Evolutionary conservation across 208 protist species (phyloP), one percentile per base, ranked within the genome.

Genomic region (Leishmania guyanensis): DNA sequence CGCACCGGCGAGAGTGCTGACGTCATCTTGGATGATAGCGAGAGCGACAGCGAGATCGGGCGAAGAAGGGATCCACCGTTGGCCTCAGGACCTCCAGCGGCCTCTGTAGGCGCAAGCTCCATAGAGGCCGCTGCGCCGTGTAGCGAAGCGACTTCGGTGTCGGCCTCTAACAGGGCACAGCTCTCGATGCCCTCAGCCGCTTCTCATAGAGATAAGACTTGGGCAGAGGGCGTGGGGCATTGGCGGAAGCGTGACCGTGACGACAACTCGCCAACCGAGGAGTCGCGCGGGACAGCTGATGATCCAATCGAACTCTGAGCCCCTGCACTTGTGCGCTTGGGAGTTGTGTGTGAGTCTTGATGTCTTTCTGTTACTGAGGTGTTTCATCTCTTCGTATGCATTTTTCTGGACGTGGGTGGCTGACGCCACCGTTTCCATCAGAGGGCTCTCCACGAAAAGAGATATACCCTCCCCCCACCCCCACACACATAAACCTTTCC

Each of bases 281-380:
- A 78, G 56, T 51, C 20, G 58, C 72, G 76, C 43, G 81, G 92
- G 16, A 93, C 89, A 8, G 87, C 89, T 39, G 90, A 94, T 48
- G 85, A 89, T 74, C 92, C 92, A 1, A 95, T 95, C 82, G 92
- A 94, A 73, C 86, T 95, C 17, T 94, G 70, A 89, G 43, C 10
- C 26, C 73, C 43, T 64, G 53, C 81, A 43, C 66, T 70, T 16
- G 48, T 75, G 62, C 36, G n/a, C n/a, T 56, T 78, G 48, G 39
- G n/a, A 22, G n/a, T 75, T 16, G 51, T 20, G 43, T 62, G 51
- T 22, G 16, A 5, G 71, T 5, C 70, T 58, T 46, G 22, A 43
- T 43, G 39, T 6, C 36, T 73, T n/a, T 73, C 46, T 12, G 46
- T 33, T 73, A 29, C 14, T 33, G 46, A 33, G 36, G 29, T 50